Percentiles rank a stretch among this genome's conserved stretches.
Conservation (phyloP, 1,284 basidiomycete species). For the Puccinia sorghi region DNA sequence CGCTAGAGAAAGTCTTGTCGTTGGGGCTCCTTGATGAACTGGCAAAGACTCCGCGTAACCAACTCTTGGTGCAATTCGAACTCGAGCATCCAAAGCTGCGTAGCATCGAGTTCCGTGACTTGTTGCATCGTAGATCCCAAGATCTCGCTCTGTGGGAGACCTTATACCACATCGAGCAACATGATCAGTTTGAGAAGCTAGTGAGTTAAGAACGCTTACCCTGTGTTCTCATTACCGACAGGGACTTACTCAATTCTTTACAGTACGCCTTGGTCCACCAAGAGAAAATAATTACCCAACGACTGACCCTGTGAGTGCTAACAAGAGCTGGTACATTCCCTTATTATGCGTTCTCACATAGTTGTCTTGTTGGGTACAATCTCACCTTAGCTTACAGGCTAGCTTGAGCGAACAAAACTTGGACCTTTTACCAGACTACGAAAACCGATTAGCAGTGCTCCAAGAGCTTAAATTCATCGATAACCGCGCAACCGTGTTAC, state of each 20-base stretch:
- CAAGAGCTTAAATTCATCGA: constrained; percentile 90
- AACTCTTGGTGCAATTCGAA: constrained; percentile 53
- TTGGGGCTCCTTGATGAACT: constrained; percentile 61
- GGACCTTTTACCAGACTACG: constrained; percentile 94
- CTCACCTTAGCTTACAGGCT: constrained; percentile 16
- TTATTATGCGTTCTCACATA: neutral
- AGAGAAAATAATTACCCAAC: constrained; percentile 15
- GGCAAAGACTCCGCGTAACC: constrained; percentile 55
- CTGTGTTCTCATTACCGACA: neutral
- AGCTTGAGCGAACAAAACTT: constrained; percentile 89
- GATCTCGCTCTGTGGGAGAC: constrained; percentile 61
- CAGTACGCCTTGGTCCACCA: constrained; percentile 7
- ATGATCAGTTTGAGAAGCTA: constrained; percentile 31
- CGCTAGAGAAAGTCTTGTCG: constrained; percentile 56
- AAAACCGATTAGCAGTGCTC: constrained; percentile 86
- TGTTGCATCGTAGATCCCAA: constrained; percentile 67
- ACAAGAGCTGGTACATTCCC: constrained; percentile 2
- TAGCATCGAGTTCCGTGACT: constrained; percentile 89
- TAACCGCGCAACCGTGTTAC: constrained; percentile 85
- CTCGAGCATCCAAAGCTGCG: constrained; percentile 78
- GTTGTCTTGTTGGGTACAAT: neutral
- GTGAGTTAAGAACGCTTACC: neutral
- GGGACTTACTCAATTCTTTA: neutral
- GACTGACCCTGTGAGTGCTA: constrained; percentile 63
- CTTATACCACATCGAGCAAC: constrained; percentile 51